phyloP scores from a whole-genome alignment of 2,329 filamentous ascomycete species.

The Fusarium haematococcum region DNA sequence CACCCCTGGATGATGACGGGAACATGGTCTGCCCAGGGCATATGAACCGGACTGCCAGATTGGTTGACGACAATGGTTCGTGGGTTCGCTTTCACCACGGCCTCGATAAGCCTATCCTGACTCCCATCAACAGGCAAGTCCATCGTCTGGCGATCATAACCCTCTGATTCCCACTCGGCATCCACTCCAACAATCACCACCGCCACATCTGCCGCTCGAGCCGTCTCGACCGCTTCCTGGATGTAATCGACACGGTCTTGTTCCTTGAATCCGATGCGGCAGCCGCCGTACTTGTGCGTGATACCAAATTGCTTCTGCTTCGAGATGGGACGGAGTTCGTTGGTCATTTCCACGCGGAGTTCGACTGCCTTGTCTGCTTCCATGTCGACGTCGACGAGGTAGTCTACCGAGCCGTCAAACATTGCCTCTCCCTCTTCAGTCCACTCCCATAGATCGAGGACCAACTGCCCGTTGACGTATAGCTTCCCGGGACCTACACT shows the following conservation, averaged over 20 bases:
- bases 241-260: conserved; percentile 71
- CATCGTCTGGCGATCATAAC: conserved; percentile 79
- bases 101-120: conserved; percentile 71
- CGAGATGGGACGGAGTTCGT: conserved; percentile 70
- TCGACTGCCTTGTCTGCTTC: conserved; percentile 70
- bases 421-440: conserved; percentile 76
- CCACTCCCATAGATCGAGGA: conserved; percentile 77
- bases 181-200: conserved; percentile 77
- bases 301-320: conserved; percentile 69
- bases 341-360: conserved; percentile 64
- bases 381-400: conserved; percentile 70
- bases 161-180: conserved; percentile 81
- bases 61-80: conserved; percentile 74
- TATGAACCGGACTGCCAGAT: conserved; percentile 57
- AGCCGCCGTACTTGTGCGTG: conserved; percentile 77
- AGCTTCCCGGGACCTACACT: conserved; percentile 74
- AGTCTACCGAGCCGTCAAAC: conserved; percentile 76
- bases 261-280: conserved; percentile 77
- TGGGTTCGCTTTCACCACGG: conserved; percentile 71
- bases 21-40: conserved; percentile 75
- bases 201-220: conserved; percentile 73
- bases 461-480: conserved; percentile 68
- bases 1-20: conserved; percentile 72
- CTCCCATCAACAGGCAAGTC: conserved; percentile 71
- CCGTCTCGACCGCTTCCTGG: conserved; percentile 73